These are phyloP conservation scores for Zelopaecilomyces penicillatus DNA, from an alignment of 2,329 filamentous ascomycete genomes.

Conservation along the genomic window DNA sequence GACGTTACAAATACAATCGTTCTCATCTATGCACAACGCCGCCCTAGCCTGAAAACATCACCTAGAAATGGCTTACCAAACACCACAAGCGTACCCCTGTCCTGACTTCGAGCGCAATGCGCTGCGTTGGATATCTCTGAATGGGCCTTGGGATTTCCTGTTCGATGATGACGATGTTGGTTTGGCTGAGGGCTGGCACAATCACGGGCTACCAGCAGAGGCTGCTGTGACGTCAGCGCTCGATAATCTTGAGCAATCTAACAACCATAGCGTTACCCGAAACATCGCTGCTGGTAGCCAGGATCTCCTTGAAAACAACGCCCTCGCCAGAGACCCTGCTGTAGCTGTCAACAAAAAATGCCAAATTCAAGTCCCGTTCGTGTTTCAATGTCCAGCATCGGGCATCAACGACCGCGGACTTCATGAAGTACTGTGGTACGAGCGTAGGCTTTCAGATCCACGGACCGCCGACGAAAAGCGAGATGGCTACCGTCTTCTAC, in stretches of 20 bases:
- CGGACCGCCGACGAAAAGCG: slow-evolving; percentile 34
- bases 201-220: slow-evolving; percentile 37
- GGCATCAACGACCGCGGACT: slow-evolving; percentile 53
- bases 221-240: slow-evolving; percentile 20
- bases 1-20: no score
- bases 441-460: slow-evolving; percentile 43
- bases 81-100: slow-evolving; percentile 42
- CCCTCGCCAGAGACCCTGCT: slow-evolving; percentile 21
- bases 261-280: slow-evolving; percentile 26
- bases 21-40: no score
- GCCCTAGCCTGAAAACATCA: no score
- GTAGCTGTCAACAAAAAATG: slow-evolving; percentile 32
- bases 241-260: slow-evolving; percentile 26
- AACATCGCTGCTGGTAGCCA: slow-evolving; percentile 41
- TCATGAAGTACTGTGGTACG: slow-evolving; percentile 62
- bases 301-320: slow-evolving; percentile 39
- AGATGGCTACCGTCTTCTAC: slow-evolving; percentile 34
- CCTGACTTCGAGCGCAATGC: slow-evolving; percentile 52
- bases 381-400: slow-evolving; percentile 56
- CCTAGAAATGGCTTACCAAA: neutral
- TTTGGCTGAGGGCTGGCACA: slow-evolving; percentile 43
- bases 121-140: slow-evolving; percentile 51
- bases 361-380: slow-evolving; percentile 54
- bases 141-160: slow-evolving; percentile 55
- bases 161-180: slow-evolving; percentile 59